phyloP scores from a whole-genome alignment of 1,284 basidiomycete genomes.

The Papiliotrema flavescens region DNA sequence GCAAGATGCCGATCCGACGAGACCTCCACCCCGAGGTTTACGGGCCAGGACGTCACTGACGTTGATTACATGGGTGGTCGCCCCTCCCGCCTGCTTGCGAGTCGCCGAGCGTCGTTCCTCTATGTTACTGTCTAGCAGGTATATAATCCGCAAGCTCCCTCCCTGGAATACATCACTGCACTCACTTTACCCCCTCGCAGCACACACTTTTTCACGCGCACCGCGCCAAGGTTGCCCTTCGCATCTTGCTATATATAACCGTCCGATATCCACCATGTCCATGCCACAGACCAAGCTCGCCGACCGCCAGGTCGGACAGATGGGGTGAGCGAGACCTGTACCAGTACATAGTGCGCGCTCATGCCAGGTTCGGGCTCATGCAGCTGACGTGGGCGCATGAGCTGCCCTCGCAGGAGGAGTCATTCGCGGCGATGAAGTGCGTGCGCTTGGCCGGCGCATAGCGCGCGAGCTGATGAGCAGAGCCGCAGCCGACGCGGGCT shows the following conservation, averaged over 20 bases:
- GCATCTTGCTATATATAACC: background rate
- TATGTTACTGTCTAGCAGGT: background rate
- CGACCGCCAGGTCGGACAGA: conserved; percentile 31
- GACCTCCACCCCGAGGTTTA: background rate
- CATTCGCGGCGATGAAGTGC: conserved; percentile 60
- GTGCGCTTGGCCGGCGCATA: conserved; percentile 1
- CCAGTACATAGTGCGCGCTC: conserved; percentile 69
- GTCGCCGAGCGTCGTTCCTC: too few relatives aligned
- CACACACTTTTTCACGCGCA: too few relatives aligned
- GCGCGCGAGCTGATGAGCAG: conserved; percentile 12
- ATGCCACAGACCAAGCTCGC: conserved; percentile 30
- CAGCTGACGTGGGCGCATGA: conserved; percentile 54
- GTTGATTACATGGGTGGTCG: too few relatives aligned
- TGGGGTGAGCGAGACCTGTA: conserved; percentile 21
- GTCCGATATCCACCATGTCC: conserved; percentile 4
- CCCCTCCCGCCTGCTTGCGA: too few relatives aligned
- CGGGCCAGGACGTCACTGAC: background rate
- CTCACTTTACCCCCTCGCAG: too few relatives aligned
- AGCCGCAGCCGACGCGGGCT: conserved; percentile 56
- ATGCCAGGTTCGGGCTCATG: conserved; percentile 81
- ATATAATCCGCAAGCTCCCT: background rate
- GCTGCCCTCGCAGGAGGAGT: conserved; percentile 55
- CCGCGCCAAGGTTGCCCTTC: background rate
- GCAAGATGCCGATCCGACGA: background rate
- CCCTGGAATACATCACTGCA: background rate